phyloP scores from a whole-genome alignment of 1,139 yeast species.

The Tardiomyces depauwii region DNA sequence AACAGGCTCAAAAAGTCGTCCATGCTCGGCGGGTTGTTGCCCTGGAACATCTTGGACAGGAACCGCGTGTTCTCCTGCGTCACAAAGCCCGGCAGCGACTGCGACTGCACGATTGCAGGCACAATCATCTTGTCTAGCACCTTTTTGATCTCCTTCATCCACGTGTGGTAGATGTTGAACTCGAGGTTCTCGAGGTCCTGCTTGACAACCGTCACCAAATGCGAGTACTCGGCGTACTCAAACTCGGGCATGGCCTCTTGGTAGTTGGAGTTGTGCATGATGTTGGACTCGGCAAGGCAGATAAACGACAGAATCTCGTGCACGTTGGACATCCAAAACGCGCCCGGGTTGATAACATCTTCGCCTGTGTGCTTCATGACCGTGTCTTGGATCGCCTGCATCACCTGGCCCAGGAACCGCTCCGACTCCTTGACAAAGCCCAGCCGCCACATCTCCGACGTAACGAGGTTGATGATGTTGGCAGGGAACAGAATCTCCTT shows the following conservation, averaged over 20 bases:
- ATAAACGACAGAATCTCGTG: constrained; percentile 94
- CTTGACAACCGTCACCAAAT: constrained; percentile 81
- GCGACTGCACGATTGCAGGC: constrained; percentile 88
- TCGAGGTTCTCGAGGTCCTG: constrained; percentile 91
- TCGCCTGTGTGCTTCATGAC: constrained; percentile 49
- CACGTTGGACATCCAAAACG: constrained; percentile 95
- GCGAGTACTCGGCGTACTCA: constrained; percentile 84
- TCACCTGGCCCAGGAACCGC: constrained; percentile 79
- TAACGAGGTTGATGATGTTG: constrained; percentile 79
- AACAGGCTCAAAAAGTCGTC: constrained; percentile 86
- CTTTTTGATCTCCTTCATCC: constrained; percentile 95
- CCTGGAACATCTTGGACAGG: constrained; percentile 72
- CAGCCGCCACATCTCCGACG: constrained; percentile 97
- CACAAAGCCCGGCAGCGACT: constrained; percentile 91
- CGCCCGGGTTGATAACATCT: constrained; percentile 84
- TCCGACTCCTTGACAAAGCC: constrained; percentile 92
- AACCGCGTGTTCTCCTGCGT: constrained; percentile 84
- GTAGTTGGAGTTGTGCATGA: constrained; percentile 69
- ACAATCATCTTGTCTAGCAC: constrained; percentile 85
- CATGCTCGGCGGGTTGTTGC: constrained; percentile 64
- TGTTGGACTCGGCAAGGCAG: constrained; percentile 84
- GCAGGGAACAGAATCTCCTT: constrained; percentile 96
- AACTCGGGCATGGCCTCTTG: constrained; percentile 80
- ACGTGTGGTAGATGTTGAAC: constrained; percentile 88
- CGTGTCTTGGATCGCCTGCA: constrained; percentile 70